Base-by-base conservation (phyloP, 768 basidiomycete genomes). In the Rhizopogon vesiculosus region DNA sequence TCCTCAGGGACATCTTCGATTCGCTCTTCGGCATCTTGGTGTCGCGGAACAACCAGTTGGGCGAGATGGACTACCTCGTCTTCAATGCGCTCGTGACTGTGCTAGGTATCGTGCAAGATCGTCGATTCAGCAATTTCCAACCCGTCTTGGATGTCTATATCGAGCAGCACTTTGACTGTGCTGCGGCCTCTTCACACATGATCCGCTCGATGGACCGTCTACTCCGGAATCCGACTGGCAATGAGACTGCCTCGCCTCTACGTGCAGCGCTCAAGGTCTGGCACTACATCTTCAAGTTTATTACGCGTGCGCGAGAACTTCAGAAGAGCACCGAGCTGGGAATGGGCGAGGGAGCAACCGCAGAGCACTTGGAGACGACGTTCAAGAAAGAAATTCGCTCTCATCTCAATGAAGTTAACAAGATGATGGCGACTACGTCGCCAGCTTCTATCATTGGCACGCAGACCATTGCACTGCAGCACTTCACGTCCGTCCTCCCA, bases 261-360 rank as follows among this genome's bases (percentile, higher is more conserved):
- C 86, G 95, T 35, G 86, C 92, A 10, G 90, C 94, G 15, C 76
- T 98, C 57, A 98, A 98, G 69, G 96, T 98, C 31, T 96, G 93
- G 93, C 89, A 93, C 65, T 93, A 95, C 66, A 85, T 98, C 62
- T 92, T 98, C 83, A 91, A 91, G 67, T 92, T 98, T 71, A 89
- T 97, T 64, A 85, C 90, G 15, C 82, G 91, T n/a, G 87, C 94
- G 2, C 78, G 94, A 38, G 92, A 93, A 63, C 69, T 96, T 44
- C 94, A 96, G 69, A 91, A 91, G 69, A 76, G 78, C 6, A 87
- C 87, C 64, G 91, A 93, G 56, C 67, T 86, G 22, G 87, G 87
- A 0, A 85, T 91, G 75, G 86, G 86, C 25, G 85, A 85, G 10
- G 90, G 87, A 10, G 84, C 88, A 1, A 93, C 92, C 0, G 85